Percentiles rank a stretch among this genome's conserved stretches.
Evolutionary conservation across 208 protist species (phyloP).

Genomic region (Leishmania tropica): DNA sequence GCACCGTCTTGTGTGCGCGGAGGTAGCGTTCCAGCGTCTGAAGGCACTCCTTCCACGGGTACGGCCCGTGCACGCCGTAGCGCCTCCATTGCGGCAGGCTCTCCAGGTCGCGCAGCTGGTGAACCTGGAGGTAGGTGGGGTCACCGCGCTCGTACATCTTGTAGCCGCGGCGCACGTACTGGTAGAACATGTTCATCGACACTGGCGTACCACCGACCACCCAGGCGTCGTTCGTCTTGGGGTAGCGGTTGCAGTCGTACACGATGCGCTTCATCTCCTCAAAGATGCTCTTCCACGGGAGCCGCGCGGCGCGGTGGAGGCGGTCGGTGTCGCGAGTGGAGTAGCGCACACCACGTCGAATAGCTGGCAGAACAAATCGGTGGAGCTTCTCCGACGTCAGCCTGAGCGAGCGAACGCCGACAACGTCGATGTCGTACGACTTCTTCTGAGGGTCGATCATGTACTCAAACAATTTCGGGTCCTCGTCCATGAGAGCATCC

Average conservation of each 20-base stretch:
- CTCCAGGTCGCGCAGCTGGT: slow-evolving; percentile 79
- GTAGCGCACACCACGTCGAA: slow-evolving; percentile 77
- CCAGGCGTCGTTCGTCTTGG: slow-evolving; percentile 84
- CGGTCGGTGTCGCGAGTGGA: slow-evolving; percentile 61
- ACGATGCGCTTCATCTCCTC: slow-evolving; percentile 73
- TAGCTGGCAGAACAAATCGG: slow-evolving; percentile 68
- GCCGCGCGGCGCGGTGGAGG: slow-evolving; percentile 55
- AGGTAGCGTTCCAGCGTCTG: slow-evolving; percentile 47
- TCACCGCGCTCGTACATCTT: slow-evolving; percentile 41
- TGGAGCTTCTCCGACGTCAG: slow-evolving; percentile 60
- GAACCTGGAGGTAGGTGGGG: slow-evolving; percentile 56
- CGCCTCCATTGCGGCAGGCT: slow-evolving; percentile 57
- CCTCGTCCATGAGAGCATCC: slow-evolving; percentile 85
- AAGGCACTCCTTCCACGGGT: slow-evolving; percentile 79
- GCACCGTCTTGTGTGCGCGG: slow-evolving; percentile 23
- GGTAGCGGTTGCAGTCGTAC: slow-evolving; percentile 74
- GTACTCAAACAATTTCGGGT: slow-evolving; percentile 79
- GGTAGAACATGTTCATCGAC: slow-evolving; percentile 78
- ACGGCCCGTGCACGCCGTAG: slow-evolving; percentile 76
- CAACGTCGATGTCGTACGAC: slow-evolving; percentile 71
- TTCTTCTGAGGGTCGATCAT: slow-evolving; percentile 81
- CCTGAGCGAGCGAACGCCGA: slow-evolving; percentile 65
- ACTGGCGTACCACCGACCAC: slow-evolving; percentile 71
- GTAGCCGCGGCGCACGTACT: slow-evolving; percentile 70
- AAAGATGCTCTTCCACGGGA: slow-evolving; percentile 76